Conservation (phyloP, 345 rosid genomes). For the Brassica carinata region DNA sequence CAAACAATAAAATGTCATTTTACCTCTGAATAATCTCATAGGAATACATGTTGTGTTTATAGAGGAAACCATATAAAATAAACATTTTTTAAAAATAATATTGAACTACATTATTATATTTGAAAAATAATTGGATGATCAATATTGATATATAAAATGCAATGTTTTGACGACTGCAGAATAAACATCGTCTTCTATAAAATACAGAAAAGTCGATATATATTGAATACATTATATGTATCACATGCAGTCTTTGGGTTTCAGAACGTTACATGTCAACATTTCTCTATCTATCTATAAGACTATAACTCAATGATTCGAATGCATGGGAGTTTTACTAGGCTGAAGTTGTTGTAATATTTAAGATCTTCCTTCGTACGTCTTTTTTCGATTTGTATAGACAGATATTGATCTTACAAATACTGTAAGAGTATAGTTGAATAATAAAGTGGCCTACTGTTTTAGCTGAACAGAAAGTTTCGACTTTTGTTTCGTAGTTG, state of each 20-base stretch:
- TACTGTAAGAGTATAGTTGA: neutral
- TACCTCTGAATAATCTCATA: neutral
- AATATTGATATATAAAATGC: neutral
- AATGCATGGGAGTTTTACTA: neutral
- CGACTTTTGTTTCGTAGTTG: constrained; percentile 24
- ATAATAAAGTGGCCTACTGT: constrained; percentile 28
- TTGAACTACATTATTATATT: neutral
- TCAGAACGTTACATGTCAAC: neutral
- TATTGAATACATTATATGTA: neutral
- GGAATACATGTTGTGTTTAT: neutral
- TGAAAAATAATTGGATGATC: neutral
- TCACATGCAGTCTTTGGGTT: neutral
- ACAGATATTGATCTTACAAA: neutral
- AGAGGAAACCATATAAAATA: neutral
- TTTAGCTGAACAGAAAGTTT: constrained; percentile 25
- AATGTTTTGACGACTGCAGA: neutral
- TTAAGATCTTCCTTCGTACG: neutral
- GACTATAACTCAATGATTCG: neutral
- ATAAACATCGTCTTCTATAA: neutral
- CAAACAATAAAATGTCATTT: constrained; percentile 13
- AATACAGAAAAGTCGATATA: neutral
- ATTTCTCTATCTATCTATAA: neutral
- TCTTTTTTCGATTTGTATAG: neutral
- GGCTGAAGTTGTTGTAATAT: neutral
- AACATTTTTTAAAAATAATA: neutral